Conservation (phyloP, 1,139 yeast species). For the Candida labiduridarum region DNA sequence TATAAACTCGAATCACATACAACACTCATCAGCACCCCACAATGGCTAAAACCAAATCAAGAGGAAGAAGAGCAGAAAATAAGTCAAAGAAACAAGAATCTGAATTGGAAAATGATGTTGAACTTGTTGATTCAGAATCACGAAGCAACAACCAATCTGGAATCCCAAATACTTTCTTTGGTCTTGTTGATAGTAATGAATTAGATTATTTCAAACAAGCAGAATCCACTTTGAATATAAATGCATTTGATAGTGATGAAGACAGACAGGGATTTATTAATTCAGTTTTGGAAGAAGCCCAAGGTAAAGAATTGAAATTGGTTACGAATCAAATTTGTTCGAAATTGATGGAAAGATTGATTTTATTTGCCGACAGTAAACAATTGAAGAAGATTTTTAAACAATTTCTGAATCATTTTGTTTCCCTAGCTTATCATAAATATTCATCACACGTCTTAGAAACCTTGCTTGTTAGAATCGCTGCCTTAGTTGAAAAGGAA, state of each 20-base stretch:
- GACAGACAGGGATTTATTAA: constrained; percentile 73
- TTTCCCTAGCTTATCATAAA: constrained; percentile 79
- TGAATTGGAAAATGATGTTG: constrained; percentile 18
- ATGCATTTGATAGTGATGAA: constrained; percentile 75
- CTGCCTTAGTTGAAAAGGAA: constrained; percentile 78
- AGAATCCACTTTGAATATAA: constrained; percentile 79
- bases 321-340: constrained; percentile 96
- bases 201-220: constrained; percentile 91
- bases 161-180: constrained; percentile 58
- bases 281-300: constrained; percentile 82
- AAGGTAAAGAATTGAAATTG: constrained; percentile 87
- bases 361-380: constrained; percentile 62
- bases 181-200: constrained; percentile 81
- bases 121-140: constrained; percentile 17
- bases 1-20: background rate
- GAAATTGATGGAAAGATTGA: constrained; percentile 83
- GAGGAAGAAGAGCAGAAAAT: constrained; percentile 71
- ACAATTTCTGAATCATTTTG: constrained; percentile 71
- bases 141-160: constrained; percentile 8
- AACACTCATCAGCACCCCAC: background rate
- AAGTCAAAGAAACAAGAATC: constrained; percentile 26
- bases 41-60: constrained; percentile 38
- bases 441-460: constrained; percentile 94
- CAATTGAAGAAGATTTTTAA: constrained; percentile 69
- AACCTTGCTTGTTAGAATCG: constrained; percentile 75